These are phyloP conservation scores for Rubroshorea leprosula DNA, from an alignment of 345 rosid species.

Conservation along the genomic window DNA sequence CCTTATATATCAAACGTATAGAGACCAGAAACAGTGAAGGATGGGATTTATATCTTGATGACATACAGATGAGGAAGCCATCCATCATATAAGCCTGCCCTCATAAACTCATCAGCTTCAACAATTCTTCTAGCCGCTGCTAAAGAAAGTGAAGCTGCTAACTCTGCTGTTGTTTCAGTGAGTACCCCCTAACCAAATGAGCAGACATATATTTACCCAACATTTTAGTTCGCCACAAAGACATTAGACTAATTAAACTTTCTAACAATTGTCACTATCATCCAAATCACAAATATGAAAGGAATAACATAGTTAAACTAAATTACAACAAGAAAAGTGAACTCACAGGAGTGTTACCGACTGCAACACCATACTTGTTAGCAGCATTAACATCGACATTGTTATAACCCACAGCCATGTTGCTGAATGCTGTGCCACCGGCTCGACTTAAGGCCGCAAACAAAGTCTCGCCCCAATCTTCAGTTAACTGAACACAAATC, in stretches of 20 bases:
- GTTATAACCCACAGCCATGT: conserved; percentile 99
- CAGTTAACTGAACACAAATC: conserved; percentile 57
- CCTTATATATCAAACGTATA: background rate
- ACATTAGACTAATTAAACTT: too few species aligned
- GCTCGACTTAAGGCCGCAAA: conserved; percentile 86
- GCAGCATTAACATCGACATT: conserved; percentile 96
- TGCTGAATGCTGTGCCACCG: conserved; percentile 89
- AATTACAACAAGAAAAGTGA: background rate
- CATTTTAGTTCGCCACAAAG: too few species aligned
- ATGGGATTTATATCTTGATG: too few species aligned
- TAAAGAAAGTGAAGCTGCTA: conserved; percentile 89
- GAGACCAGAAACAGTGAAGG: too few species aligned
- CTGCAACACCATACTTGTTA: conserved; percentile 84
- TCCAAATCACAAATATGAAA: too few species aligned
- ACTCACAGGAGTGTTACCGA: conserved; percentile 95
- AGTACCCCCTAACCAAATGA: conserved; percentile 68
- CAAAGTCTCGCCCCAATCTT: conserved; percentile 93
- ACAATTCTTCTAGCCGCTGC: conserved; percentile 94
- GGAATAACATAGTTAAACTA: too few species aligned
- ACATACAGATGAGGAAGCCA: conserved; percentile 95
- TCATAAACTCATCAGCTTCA: conserved; percentile 95
- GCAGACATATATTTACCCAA: background rate
- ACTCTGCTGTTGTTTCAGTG: conserved; percentile 94
- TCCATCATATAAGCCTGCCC: conserved; percentile 92
- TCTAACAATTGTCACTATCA: too few species aligned